These are phyloP conservation scores for Spathaspora sp. DNA, from an alignment of 1,139 yeast genomes.

Conservation along the genomic window DNA sequence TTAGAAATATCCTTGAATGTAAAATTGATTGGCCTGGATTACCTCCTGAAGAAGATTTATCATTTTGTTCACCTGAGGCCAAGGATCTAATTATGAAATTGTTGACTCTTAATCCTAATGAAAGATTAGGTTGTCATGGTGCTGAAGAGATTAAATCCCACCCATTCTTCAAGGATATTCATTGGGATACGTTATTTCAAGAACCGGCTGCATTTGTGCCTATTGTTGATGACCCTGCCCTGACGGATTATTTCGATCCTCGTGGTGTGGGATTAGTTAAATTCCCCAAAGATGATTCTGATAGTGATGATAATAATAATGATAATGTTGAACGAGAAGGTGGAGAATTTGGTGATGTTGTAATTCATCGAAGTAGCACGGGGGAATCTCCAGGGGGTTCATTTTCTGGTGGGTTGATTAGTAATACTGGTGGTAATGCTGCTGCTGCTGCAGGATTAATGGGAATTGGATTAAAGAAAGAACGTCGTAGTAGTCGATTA, in stretches of 20 bases:
- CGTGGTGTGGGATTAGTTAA: constrained; percentile 80
- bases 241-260: constrained; percentile 86
- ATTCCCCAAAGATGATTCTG: constrained; percentile 55
- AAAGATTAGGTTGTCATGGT: constrained; percentile 74
- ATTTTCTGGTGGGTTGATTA: constrained; percentile 14
- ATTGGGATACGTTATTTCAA: constrained; percentile 74
- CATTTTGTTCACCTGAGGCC: constrained; percentile 64
- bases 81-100: constrained; percentile 68
- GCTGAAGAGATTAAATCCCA: constrained; percentile 78
- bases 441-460: constrained; percentile 7
- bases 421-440: constrained; percentile 10
- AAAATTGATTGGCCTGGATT: constrained; percentile 83
- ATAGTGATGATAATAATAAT: constrained; percentile 21
- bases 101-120: constrained; percentile 59
- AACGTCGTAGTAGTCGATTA: constrained; percentile 64
- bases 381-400: constrained; percentile 11
- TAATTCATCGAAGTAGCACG: constrained; percentile 2
- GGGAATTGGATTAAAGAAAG: constrained; percentile 40
- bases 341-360: constrained; percentile 3
- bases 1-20: constrained; percentile 72
- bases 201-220: constrained; percentile 89
- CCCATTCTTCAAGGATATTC: constrained; percentile 67
- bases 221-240: constrained; percentile 72
- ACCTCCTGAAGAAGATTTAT: constrained; percentile 54
- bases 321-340: constrained; percentile 11